Evolutionary conservation across 352 stramenopile species (phyloP).

Genomic region (Phytophthora europaea): DNA sequence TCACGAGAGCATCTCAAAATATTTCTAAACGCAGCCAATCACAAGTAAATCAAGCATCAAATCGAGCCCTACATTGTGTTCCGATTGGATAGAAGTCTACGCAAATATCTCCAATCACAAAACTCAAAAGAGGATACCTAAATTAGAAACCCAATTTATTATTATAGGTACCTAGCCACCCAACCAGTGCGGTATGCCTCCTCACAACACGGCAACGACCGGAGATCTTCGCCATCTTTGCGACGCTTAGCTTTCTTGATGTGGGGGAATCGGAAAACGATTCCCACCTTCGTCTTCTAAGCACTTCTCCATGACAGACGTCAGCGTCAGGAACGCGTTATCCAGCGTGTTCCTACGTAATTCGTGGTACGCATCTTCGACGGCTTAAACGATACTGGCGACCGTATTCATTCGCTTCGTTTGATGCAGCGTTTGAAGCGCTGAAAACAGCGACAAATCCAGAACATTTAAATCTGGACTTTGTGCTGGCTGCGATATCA

Average conservation of each 20-base stretch:
- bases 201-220: too few species aligned
- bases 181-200: too few species aligned
- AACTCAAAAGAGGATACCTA: too few species aligned
- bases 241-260: background rate
- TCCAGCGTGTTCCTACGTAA: background rate
- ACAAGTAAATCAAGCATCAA: too few species aligned
- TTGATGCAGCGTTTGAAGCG: background rate
- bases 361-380: background rate
- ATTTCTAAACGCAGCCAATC: too few species aligned
- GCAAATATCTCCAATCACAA: too few species aligned
- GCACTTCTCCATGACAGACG: background rate
- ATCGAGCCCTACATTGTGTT: too few species aligned
- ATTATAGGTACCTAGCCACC: too few species aligned
- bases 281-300: background rate
- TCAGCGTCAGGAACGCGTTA: background rate
- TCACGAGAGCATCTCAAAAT: too few species aligned
- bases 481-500: background rate
- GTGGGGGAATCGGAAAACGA: background rate
- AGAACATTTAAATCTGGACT: background rate
- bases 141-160: too few species aligned
- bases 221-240: too few species aligned
- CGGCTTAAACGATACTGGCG: background rate
- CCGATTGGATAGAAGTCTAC: too few species aligned
- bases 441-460: background rate
- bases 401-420: background rate